Conservation (phyloP, 805 yeast species). For the Metschnikowia gelsemii region DNA sequence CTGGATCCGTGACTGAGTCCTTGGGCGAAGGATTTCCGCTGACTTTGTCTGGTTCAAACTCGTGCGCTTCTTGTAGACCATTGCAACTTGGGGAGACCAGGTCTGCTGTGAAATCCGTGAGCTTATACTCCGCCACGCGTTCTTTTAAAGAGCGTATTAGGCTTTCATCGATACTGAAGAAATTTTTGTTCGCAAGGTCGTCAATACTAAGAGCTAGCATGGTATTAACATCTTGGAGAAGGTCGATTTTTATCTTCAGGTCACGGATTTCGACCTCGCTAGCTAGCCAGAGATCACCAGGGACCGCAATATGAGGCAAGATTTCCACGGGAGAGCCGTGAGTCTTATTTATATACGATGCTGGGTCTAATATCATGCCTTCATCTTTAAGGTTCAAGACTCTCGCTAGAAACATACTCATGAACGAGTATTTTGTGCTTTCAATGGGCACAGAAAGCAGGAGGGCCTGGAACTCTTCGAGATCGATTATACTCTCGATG, state of each 20-base stretch:
- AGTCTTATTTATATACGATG: conserved; percentile 1
- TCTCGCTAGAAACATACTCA: conserved; percentile 27
- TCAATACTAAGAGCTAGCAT: conserved; percentile 22
- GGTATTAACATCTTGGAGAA: conserved; percentile 34
- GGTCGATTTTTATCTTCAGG: conserved; percentile 30
- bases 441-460: conserved; percentile 30
- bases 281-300: conserved; percentile 38
- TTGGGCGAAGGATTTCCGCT: conserved; percentile 1
- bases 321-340: conserved; percentile 23
- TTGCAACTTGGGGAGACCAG: conserved; percentile 5
- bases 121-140: conserved; percentile 33
- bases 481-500: conserved; percentile 2
- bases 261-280: conserved; percentile 33
- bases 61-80: conserved; percentile 14
- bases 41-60: conserved; percentile 11
- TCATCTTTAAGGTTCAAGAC: conserved; percentile 26
- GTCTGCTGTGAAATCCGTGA: conserved; percentile 19
- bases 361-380: conserved; percentile 14
- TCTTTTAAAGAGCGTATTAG: conserved; percentile 31
- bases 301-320: conserved; percentile 34
- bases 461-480: conserved; percentile 23
- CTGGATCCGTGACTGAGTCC: conserved; percentile 1
- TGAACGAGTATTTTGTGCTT: conserved; percentile 27
- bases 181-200: conserved; percentile 18
- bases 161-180: conserved; percentile 26